phyloP scores from a whole-genome alignment of 2,329 filamentous ascomycete species.

The Epichloe uncinata region DNA sequence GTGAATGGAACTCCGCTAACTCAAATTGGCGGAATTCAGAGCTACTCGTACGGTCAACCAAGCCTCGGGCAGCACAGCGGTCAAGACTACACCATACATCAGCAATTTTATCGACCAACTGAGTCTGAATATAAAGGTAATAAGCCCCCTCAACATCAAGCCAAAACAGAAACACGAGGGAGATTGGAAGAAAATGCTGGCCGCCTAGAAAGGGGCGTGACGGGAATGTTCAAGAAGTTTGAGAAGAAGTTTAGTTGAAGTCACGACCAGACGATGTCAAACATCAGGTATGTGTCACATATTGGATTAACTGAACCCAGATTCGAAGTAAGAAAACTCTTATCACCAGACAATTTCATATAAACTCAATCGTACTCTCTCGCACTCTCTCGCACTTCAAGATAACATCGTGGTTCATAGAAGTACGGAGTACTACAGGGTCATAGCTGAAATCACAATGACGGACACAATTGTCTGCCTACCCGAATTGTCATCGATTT shows the following conservation, averaged over 20 bases:
- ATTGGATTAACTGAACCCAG: too few species aligned
- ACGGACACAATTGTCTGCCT: too few species aligned
- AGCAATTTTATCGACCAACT: slow-evolving; percentile 56
- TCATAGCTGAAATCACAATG: too few species aligned
- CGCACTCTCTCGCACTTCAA: too few species aligned
- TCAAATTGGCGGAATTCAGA: slow-evolving; percentile 42
- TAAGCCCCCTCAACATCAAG: slow-evolving; percentile 23
- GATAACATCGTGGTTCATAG: too few species aligned
- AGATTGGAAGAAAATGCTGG: slow-evolving; percentile 53
- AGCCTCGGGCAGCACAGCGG: slow-evolving; percentile 11
- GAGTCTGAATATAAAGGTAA: slow-evolving; percentile 37
- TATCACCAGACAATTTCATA: too few species aligned
- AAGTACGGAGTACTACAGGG: too few species aligned
- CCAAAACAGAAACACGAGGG: slow-evolving; percentile 31
- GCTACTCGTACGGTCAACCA: slow-evolving; percentile 32
- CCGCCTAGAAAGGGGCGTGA: slow-evolving; percentile 55
- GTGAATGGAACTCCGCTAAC: slow-evolving; percentile 25
- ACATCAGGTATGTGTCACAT: too few species aligned
- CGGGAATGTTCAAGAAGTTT: slow-evolving; percentile 62
- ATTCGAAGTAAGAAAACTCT: too few species aligned
- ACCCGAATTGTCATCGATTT: too few species aligned
- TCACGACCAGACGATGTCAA: background rate
- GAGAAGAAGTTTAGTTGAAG: slow-evolving; percentile 56
- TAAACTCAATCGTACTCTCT: too few species aligned
- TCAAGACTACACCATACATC: slow-evolving; percentile 46